phyloP scores from a whole-genome alignment of 2,329 filamentous ascomycete species.

The Claviceps paspali region DNA sequence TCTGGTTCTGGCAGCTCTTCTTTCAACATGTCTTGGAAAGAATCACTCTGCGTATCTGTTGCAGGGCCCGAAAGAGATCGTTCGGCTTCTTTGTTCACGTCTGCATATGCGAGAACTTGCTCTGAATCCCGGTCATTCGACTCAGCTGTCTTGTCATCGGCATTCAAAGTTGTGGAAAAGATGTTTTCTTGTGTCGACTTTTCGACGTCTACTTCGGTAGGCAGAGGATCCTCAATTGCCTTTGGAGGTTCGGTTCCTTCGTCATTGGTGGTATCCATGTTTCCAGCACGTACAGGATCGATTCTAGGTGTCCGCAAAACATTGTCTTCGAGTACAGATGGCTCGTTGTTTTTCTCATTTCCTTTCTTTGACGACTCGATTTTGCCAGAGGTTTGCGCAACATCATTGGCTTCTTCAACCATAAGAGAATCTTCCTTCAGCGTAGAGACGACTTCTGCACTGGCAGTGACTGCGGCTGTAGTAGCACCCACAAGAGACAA shows the following conservation, averaged over 20 bases:
- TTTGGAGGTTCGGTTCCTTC: background rate
- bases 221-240: background rate
- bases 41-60: background rate
- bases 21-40: background rate
- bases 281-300: background rate
- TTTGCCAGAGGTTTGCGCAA: slow-evolving; percentile 3
- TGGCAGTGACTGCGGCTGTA: background rate
- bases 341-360: slow-evolving; percentile 9
- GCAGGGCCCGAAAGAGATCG: background rate
- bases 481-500: slow-evolving; percentile 3
- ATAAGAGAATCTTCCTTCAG: slow-evolving; percentile 2
- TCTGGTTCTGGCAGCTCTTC: slow-evolving; percentile 1
- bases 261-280: background rate
- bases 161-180: background rate
- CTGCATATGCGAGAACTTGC: background rate
- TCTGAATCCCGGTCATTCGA: background rate
- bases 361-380: slow-evolving; percentile 7
- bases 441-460: slow-evolving; percentile 1
- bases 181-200: background rate
- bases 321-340: slow-evolving; percentile 4
- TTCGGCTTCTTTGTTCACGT: background rate
- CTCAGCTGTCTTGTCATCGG: background rate
- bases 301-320: background rate
- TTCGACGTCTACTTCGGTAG: background rate
- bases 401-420: slow-evolving; percentile 3